Percentiles rank a stretch among this genome's conserved stretches.
These are phyloP conservation scores for Pleurotus salmoneostramineus DNA, from an alignment of 768 basidiomycete species.

Conservation along the genomic window DNA sequence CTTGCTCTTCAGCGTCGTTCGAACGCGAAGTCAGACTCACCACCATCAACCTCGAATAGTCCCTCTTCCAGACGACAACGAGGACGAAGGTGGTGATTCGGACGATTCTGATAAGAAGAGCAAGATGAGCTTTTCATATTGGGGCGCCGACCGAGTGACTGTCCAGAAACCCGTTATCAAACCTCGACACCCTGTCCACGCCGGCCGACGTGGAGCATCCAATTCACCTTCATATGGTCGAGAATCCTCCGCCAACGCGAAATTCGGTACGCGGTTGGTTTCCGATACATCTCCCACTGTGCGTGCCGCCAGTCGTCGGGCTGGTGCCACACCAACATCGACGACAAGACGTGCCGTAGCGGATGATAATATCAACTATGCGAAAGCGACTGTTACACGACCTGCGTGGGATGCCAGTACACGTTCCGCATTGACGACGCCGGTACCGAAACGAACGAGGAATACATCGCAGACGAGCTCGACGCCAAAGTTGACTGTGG, in stretches of 20 bases:
- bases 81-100: constrained; percentile 58
- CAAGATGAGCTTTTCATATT: constrained; percentile 94
- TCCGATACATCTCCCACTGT: constrained; percentile 44
- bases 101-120: constrained; percentile 87
- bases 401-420: constrained; percentile 74
- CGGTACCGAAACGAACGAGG: constrained; percentile 55
- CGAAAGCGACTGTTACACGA: constrained; percentile 69
- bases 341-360: constrained; percentile 41
- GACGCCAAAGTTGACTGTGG: constrained; percentile 29
- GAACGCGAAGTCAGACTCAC: constrained; percentile 61
- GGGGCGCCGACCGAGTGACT: constrained; percentile 90
- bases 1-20: constrained; percentile 51
- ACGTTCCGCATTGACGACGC: constrained; percentile 30
- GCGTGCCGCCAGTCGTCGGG: constrained; percentile 65
- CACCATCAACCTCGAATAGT: constrained; percentile 60
- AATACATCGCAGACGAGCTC: constrained; percentile 73
- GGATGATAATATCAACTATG: constrained; percentile 62
- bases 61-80: constrained; percentile 65
- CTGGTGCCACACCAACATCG: constrained; percentile 41
- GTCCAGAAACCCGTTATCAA: constrained; percentile 75
- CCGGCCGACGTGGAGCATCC: constrained; percentile 38
- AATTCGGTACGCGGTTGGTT: constrained; percentile 84
- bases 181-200: constrained; percentile 23
- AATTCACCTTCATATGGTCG: constrained; percentile 55
- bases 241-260: constrained; percentile 87